These are phyloP conservation scores for Penicillium riverlandense DNA, from an alignment of 495 filamentous ascomycete genomes.

Conservation along the genomic window DNA sequence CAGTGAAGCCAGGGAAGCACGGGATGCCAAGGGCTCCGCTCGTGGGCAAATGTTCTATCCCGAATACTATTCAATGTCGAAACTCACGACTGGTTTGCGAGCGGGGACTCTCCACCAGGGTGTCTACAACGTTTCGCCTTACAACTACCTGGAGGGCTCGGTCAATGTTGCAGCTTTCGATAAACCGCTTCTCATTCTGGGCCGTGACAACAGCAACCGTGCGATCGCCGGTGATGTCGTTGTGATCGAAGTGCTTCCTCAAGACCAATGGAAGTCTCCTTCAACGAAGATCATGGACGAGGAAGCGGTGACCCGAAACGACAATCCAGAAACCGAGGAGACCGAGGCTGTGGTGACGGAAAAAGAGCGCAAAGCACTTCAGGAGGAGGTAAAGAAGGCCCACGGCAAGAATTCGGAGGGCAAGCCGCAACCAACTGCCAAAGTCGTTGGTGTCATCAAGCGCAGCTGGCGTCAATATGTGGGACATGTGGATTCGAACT, in stretches of 20 bases:
- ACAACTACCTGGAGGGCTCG: conserved; percentile 93
- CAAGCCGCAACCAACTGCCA: conserved; percentile 81
- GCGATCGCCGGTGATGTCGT: conserved; percentile 86
- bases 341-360: conserved; percentile 71
- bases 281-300: conserved; percentile 95
- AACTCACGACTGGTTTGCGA: conserved; percentile 87
- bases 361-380: conserved; percentile 74
- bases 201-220: conserved; percentile 95
- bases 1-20: conserved; percentile 61
- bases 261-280: conserved; percentile 92
- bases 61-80: conserved; percentile 82
- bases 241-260: conserved; percentile 84
- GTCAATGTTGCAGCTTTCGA: conserved; percentile 87
- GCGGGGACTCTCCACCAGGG: conserved; percentile 85
- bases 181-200: conserved; percentile 76
- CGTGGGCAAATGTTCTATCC: conserved; percentile 70
- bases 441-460: conserved; percentile 86
- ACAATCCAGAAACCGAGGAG: conserved; percentile 80
- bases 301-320: conserved; percentile 84
- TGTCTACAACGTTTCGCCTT: conserved; percentile 90
- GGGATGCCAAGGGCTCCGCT: conserved; percentile 50
- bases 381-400: conserved; percentile 81
- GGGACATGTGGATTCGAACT: conserved; percentile 83
- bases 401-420: conserved; percentile 76
- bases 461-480: conserved; percentile 98